Base-by-base conservation (phyloP, 2,329 filamentous ascomycete genomes). In the Pseudogymnoascus sp. region DNA sequence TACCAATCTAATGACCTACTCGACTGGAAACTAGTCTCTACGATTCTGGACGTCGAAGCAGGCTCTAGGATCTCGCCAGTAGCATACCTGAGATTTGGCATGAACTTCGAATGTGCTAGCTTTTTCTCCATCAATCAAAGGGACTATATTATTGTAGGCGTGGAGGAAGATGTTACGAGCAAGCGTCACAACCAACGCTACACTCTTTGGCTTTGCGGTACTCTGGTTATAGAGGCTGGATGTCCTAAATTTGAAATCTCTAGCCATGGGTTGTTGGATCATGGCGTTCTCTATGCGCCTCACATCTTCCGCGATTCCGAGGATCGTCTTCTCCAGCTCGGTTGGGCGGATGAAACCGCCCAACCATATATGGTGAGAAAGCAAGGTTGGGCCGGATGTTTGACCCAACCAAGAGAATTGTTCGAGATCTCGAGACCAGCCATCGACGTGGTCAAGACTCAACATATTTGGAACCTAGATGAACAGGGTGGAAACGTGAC, bases 61-160 rank as follows among this genome's bases (percentile, higher is more conserved):
- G 61, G 60, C 14, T 63, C 65, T 3, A 63, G 31, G 18, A 37
- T 69, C 16, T 63, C 67, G 0, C 60, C 65, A 4, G 62, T 61
- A 1, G 67, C 65, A 38, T 16, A 61, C 5, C 40, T 66, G 4
- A 59, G 37, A 23, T 67, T 65, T 37, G 67, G 67, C 18, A 67
- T 61, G 65, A 68, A 69, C 31, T 69, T 68, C 18, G 67, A 68
- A 42, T 67, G 67, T 64, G 67, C 65, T 1, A 66, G 67, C 37
- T 69, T 69, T 53, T 69, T 69, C 50, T 64, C n/a, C 8, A 64
- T 69, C 56, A 66, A 64, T 5, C 28, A 63, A 12, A 68, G 60
- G 42, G 63, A 69, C 38, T 69, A 68, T n/a, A 64, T 69, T 23
- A 23, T 44, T 5, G 18, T 44, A 23, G 40, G 40, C 3, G 50